A percentile compares a stretch with the other conserved stretches of the same genome.
Evolutionary conservation across 352 stramenopile genomes (phyloP).

Genomic region (Globisporangium radiosum): DNA sequence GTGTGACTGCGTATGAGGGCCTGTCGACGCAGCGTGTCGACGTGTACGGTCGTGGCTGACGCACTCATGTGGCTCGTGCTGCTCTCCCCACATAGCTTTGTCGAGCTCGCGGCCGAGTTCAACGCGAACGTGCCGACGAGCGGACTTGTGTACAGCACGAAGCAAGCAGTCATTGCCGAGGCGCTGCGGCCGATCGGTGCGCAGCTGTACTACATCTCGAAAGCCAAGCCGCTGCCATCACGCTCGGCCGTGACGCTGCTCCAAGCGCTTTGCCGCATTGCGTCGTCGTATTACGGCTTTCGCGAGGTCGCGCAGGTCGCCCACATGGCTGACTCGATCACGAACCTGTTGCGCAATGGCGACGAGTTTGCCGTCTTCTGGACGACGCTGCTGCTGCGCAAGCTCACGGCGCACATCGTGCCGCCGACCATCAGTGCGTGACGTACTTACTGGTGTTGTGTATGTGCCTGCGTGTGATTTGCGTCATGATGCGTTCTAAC

Average conservation of each 20-base stretch:
- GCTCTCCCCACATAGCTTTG: conserved; percentile 32
- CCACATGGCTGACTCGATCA: conserved; percentile 75
- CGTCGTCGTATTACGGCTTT: conserved; percentile 83
- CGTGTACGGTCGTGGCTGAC: too few species aligned
- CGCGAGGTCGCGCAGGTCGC: conserved; percentile 70
- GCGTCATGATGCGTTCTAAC: background rate
- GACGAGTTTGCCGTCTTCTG: conserved; percentile 87
- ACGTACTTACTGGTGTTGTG: conserved; percentile 9
- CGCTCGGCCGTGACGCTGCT: conserved; percentile 66
- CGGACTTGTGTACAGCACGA: conserved; percentile 81
- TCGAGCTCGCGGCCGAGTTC: conserved; percentile 83
- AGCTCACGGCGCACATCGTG: conserved; percentile 45
- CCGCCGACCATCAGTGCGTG: conserved; percentile 28
- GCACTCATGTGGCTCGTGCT: too few species aligned
- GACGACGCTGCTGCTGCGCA: conserved; percentile 64
- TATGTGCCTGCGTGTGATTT: background rate
- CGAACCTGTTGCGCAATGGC: conserved; percentile 67
- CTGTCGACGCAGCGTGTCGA: background rate
- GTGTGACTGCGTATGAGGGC: background rate
- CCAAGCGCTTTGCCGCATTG: conserved; percentile 81
- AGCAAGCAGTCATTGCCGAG: conserved; percentile 67
- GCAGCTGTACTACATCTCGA: conserved; percentile 74
- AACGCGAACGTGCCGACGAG: conserved; percentile 87
- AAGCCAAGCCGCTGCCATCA: conserved; percentile 54
- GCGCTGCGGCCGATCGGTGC: conserved; percentile 73